phyloP scores from a whole-genome alignment of 768 basidiomycete species.

The Pseudohyphozyma bogoriensis region DNA sequence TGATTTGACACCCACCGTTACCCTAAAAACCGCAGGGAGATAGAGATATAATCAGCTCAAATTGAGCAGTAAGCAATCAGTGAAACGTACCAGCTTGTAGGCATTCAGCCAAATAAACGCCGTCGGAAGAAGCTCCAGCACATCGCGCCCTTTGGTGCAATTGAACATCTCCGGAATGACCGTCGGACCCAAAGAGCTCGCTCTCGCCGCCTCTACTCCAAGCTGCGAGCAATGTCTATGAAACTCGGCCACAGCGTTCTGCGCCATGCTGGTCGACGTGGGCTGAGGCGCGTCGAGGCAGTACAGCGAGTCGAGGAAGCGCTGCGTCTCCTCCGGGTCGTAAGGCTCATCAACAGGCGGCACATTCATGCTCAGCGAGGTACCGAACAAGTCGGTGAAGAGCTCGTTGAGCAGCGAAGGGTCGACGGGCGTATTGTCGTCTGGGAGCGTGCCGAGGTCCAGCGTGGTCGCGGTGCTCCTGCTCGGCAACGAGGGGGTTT shows the following conservation, averaged over 20 bases:
- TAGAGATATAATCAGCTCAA: too few species aligned
- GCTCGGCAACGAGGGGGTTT: too few species aligned
- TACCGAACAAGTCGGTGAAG: background rate
- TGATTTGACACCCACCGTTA: too few species aligned
- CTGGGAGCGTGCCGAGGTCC: too few species aligned
- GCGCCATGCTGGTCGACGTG: background rate
- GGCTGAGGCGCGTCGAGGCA: background rate
- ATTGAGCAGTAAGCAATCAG: too few species aligned
- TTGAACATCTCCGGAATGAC: background rate
- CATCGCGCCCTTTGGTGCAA: background rate
- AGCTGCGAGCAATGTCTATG: background rate
- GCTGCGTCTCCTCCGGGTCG: too few species aligned
- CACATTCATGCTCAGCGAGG: background rate
- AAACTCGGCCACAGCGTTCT: background rate
- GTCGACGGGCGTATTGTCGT: background rate
- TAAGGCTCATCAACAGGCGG: background rate
- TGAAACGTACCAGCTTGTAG: too few species aligned
- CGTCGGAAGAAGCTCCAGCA: background rate
- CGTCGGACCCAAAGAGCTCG: background rate
- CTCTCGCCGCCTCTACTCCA: background rate
- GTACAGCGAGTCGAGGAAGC: background rate
- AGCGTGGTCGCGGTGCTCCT: too few species aligned
- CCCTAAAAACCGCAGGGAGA: too few species aligned
- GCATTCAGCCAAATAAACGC: background rate
- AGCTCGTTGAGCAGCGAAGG: background rate